phyloP scores from a whole-genome alignment of 768 basidiomycete genomes.

The Filobasidium wieringae region DNA sequence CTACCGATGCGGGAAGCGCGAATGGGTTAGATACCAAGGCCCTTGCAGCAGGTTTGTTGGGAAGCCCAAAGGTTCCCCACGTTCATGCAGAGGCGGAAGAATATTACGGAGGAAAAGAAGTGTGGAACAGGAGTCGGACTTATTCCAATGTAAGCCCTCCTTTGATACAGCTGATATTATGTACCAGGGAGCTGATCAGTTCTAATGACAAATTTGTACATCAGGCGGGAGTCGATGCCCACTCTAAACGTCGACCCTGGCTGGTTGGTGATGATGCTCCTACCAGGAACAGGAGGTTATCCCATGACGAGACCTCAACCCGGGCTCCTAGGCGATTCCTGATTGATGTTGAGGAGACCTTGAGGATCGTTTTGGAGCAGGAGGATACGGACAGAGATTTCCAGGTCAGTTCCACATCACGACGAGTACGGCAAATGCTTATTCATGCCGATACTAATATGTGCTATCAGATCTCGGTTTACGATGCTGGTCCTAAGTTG shows the following conservation, averaged over 20 bases:
- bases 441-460: background rate
- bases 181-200: background rate
- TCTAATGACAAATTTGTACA: background rate
- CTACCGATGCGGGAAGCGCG: background rate
- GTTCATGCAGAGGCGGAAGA: constrained; percentile 59
- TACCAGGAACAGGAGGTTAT: constrained; percentile 62
- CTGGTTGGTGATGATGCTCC: constrained; percentile 69
- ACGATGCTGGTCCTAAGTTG: constrained; percentile 91
- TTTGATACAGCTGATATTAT: background rate
- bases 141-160: constrained; percentile 62
- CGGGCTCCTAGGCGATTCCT: constrained; percentile 74
- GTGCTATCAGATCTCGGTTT: constrained; percentile 59
- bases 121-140: constrained; percentile 69
- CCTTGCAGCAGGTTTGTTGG: background rate
- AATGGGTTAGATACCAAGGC: background rate
- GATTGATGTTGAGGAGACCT: constrained; percentile 96
- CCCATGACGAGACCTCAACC: constrained; percentile 80
- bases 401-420: constrained; percentile 46
- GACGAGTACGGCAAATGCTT: no score
- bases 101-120: constrained; percentile 72
- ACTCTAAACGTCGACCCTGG: constrained; percentile 58
- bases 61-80: constrained; percentile 20
- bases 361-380: constrained; percentile 88
- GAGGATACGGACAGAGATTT: constrained; percentile 97
- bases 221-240: constrained; percentile 61